phyloP scores from a whole-genome alignment of 2,329 filamentous ascomycete species.

The Ascochyta viciae-villosae region DNA sequence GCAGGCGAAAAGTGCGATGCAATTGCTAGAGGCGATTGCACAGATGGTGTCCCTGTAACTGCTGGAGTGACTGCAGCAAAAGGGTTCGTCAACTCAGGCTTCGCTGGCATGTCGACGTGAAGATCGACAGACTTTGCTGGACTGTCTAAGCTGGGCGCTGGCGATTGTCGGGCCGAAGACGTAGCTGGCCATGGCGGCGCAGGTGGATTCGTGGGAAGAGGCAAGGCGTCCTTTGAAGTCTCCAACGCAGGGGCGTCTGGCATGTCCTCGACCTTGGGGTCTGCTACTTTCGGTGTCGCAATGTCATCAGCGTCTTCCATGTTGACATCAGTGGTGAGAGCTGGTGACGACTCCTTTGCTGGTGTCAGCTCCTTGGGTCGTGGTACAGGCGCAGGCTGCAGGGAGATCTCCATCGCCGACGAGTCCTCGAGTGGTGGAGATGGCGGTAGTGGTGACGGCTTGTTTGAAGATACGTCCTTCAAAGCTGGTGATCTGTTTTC shows the following conservation, averaged over 20 bases:
- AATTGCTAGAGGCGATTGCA: slow-evolving; percentile 40
- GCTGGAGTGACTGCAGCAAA: slow-evolving; percentile 34
- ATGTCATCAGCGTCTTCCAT: slow-evolving; percentile 26
- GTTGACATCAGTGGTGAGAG: slow-evolving; percentile 23
- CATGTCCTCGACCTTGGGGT: slow-evolving; percentile 39
- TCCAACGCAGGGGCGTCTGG: slow-evolving; percentile 36
- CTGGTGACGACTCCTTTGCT: slow-evolving; percentile 31
- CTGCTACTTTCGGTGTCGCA: slow-evolving; percentile 39
- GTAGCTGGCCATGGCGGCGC: slow-evolving; percentile 41
- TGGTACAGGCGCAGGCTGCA: slow-evolving; percentile 26
- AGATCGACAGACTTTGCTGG: slow-evolving; percentile 31
- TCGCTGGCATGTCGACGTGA: slow-evolving; percentile 40
- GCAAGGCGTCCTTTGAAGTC: slow-evolving; percentile 27
- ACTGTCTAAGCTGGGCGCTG: slow-evolving; percentile 18
- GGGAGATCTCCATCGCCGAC: slow-evolving; percentile 36
- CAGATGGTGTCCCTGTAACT: slow-evolving; percentile 28
- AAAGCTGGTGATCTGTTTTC: slow-evolving; percentile 43
- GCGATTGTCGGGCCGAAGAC: slow-evolving; percentile 22
- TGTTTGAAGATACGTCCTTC: slow-evolving; percentile 42
- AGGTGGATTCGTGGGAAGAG: slow-evolving; percentile 43
- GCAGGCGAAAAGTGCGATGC: slow-evolving; percentile 48
- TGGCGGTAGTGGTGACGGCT: slow-evolving; percentile 39
- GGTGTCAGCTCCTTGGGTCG: slow-evolving; percentile 33
- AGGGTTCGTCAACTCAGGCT: slow-evolving; percentile 31
- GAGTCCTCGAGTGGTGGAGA: slow-evolving; percentile 35